These are phyloP conservation scores for Fusarium xyrophilum DNA, from an alignment of 2,329 filamentous ascomycete species.

Conservation along the genomic window DNA sequence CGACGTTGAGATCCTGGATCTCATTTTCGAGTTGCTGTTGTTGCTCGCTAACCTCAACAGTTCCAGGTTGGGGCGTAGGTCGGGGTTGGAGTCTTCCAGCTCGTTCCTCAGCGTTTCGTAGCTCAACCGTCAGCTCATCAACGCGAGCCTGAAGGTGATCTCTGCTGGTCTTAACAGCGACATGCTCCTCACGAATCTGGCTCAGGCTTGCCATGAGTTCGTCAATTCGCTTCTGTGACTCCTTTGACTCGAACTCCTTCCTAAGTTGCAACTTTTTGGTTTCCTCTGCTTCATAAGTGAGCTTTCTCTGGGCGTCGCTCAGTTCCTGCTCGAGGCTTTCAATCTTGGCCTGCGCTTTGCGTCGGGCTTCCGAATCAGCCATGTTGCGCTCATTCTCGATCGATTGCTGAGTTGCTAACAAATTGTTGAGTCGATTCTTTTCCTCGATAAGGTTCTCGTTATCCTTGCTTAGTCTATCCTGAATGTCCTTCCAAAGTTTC, in stretches of 20 bases:
- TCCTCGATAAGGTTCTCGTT: conserved; percentile 87
- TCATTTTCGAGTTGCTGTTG: conserved; percentile 63
- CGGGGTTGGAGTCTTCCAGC: conserved; percentile 82
- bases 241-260: conserved; percentile 88
- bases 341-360: conserved; percentile 78
- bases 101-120: conserved; percentile 89
- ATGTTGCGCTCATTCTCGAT: conserved; percentile 92
- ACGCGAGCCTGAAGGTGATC: conserved; percentile 90
- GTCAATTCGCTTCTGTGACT: conserved; percentile 90
- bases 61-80: conserved; percentile 67
- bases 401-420: conserved; percentile 84
- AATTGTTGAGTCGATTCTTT: conserved; percentile 79
- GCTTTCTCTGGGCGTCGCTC: conserved; percentile 77
- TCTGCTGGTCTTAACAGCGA: conserved; percentile 82
- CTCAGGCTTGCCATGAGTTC: conserved; percentile 83
- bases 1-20: conserved; percentile 80
- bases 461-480: conserved; percentile 85
- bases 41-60: conserved; percentile 51
- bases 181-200: conserved; percentile 83
- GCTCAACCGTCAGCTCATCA: conserved; percentile 85
- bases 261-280: conserved; percentile 81
- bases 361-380: conserved; percentile 79
- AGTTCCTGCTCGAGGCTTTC: conserved; percentile 84
- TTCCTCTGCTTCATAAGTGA: conserved; percentile 83
- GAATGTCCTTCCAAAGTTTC: conserved; percentile 91